A percentile compares a stretch with the other conserved stretches of the same genome.
phyloP scores from a whole-genome alignment of 2,329 filamentous ascomycete genomes.

The Cercospora citrullina region DNA sequence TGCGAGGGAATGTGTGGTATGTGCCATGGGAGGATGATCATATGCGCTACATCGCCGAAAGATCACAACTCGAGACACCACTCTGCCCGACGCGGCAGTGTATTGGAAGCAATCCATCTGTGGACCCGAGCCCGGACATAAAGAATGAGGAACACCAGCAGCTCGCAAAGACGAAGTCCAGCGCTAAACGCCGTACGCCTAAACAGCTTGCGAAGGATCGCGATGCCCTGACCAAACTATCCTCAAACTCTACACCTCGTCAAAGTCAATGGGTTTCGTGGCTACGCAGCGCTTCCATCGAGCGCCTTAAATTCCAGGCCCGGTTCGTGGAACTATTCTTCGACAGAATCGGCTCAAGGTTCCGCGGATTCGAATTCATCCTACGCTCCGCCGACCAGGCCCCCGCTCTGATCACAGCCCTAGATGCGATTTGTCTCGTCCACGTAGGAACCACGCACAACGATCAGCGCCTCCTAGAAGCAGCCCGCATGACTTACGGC shows the following conservation, averaged over 20 bases:
- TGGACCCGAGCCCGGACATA: background rate
- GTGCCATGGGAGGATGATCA: background rate
- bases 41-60: background rate
- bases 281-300: conserved; percentile 3
- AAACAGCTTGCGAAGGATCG: conserved; percentile 6
- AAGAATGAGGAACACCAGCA: background rate
- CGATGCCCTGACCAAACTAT: background rate
- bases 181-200: background rate
- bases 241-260: background rate
- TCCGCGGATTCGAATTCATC: background rate
- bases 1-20: background rate
- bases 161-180: background rate
- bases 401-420: background rate
- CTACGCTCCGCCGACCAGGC: background rate
- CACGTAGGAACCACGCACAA: background rate
- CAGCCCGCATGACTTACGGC: conserved; percentile 8
- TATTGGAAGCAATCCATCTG: background rate
- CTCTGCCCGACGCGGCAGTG: background rate
- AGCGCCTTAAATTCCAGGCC: background rate
- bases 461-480: background rate
- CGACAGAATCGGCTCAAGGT: background rate
- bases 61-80: background rate
- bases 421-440: conserved; percentile 5
- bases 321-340: conserved; percentile 3
- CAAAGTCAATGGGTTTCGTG: background rate